Evolutionary conservation across 352 stramenopile species (phyloP), one percentile per base, ranked within the genome.

Genomic region (Porosira glacialis): DNA sequence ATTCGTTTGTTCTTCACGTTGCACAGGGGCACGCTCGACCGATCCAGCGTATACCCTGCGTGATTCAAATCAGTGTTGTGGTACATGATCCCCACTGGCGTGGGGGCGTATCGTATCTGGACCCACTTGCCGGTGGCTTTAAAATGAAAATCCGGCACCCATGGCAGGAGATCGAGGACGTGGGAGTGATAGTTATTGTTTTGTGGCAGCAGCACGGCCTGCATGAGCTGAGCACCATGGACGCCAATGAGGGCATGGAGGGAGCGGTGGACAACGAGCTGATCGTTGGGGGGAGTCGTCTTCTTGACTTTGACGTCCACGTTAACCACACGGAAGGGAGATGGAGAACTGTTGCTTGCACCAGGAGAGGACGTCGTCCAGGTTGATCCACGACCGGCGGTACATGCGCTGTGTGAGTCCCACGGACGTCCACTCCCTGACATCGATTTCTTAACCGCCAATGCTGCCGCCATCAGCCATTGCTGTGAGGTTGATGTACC

Each of bases 161-260:
- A 80, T 43, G 71, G 71, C 4, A 80, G 36, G 11, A 80, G 55
- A 41, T 80, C 71, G 19, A 80, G 19, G 27, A 80, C 60, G 21
- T 59, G 53, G 17, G 51, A 38, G 45, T 72, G 51, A n/a, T n/a
- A n/a, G n/a, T n/a, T n/a, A n/a, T n/a, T n/a, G n/a, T n/a, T n/a
- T 3, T 41, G 51, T 48, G 53, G 64, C 5, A 80, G 47, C 8
- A 75, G 33, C 7, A 80, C 56, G 3, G 44, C 71, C 22, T 80
- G 58, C 15, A 65, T 76, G 0, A 80, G 59, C 24, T 80, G 71
- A 41, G 71, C 64, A n/a, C 71, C 71, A 28, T 80, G 71, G 33
- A 80, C 49, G 7, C 71, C 71, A 52, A 80, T 51, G 0, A 80
- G 33, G 1, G 59, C 64, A 51, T 80, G 1, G 5, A 80, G 39